Conservation (phyloP, 768 basidiomycete species). For the Russula earlei region DNA sequence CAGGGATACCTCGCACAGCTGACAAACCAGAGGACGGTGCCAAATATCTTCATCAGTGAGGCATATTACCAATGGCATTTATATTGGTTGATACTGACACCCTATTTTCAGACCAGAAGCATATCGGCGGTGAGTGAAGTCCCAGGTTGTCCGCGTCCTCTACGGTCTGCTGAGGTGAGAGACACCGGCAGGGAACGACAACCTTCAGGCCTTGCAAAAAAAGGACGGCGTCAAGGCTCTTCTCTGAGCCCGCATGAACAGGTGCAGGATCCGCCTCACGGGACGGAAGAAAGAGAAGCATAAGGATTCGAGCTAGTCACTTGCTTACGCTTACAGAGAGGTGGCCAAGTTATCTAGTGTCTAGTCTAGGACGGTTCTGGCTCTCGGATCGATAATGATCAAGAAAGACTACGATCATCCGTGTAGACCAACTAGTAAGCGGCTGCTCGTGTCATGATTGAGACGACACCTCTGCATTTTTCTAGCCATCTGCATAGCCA, state of each 20-base stretch:
- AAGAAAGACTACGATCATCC: no score
- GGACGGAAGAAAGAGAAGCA: background rate
- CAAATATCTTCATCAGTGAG: slow-evolving; percentile 68
- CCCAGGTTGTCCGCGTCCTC: background rate
- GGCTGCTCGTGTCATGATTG: no score
- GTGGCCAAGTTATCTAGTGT: no score
- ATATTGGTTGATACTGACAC: background rate
- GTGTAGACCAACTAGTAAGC: no score
- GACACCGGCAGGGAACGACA: slow-evolving; percentile 11
- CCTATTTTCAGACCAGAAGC: slow-evolving; percentile 34
- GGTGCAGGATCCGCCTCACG: background rate
- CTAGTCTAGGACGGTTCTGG: no score
- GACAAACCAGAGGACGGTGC: slow-evolving; percentile 65
- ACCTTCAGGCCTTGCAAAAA: slow-evolving; percentile 14
- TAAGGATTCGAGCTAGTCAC: background rate
- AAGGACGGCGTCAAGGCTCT: slow-evolving; percentile 9
- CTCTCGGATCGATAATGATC: no score
- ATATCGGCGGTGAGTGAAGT: slow-evolving; percentile 43
- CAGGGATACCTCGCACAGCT: slow-evolving; percentile 55
- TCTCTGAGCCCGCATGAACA: background rate
- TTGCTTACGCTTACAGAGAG: background rate
- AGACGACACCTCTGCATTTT: no score
- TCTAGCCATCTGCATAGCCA: no score
- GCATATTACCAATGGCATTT: background rate
- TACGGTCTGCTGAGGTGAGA: background rate